Evolutionary conservation across 495 filamentous ascomycete genomes (phyloP), one percentile per base, ranked within the genome.

Genomic region (Neurospora sp.): DNA sequence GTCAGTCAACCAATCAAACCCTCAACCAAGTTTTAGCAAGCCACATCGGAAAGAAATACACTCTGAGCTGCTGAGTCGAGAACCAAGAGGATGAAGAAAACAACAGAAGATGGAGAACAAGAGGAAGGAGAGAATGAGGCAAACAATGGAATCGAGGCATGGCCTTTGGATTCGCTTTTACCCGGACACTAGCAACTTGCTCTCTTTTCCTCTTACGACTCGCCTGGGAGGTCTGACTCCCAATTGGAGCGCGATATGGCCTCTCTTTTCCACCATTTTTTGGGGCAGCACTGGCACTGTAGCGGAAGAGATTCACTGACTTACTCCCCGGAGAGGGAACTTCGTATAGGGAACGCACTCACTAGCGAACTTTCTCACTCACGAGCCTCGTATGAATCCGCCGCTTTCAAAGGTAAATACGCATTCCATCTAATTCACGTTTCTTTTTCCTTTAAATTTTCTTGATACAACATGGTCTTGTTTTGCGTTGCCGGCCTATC

Each of bases 311-410:
- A 35, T 66, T 66, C 54, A 66, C 54, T 66, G 23, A 66, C 54
- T 16, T 9, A 35, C 12, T 37, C 23, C 20, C 54, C 27, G 69
- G 69, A 42, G 75, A 72, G 66, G 71, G 31, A 37, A 70, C 48
- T 35, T 59, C 16, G 40, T 72, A 70, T 62, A 80, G 77, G 72
- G 76, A 59, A 75, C 66, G 76, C 75, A 79, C 71, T 46, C 76
- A 71, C 66, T 77, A 71, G 62, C 69, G 59, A 62, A 74, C 66
- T 75, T 71, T 48, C 72, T 77, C 35, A 66, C 72, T 48, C 71
- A 71, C 66, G 81, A 79, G 75, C 78, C 77, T 80, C 83, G 82
- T 76, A 86, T 86, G 84, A 86, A 84, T 84, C 80, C 82, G 80
- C 83, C 81, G 84, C 80, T 84, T 73, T 80, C 81, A 42, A 86